A percentile compares a stretch with the other conserved stretches of the same genome.
These are phyloP conservation scores for Penicillium waksmanii DNA, from an alignment of 495 filamentous ascomycete species.

Conservation along the genomic window DNA sequence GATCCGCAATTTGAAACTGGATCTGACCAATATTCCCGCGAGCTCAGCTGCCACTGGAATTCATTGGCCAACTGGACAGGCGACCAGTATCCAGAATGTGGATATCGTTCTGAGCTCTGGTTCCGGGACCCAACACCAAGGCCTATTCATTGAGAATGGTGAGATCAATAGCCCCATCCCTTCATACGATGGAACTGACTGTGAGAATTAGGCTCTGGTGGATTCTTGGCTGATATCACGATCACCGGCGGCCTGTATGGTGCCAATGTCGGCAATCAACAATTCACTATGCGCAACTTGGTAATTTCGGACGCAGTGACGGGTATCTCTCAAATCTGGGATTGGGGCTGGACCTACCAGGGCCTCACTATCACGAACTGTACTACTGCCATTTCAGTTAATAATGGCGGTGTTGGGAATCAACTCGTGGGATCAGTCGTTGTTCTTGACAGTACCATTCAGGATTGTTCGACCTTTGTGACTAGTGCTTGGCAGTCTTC, in stretches of 20 bases:
- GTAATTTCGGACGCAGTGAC: constrained; percentile 66
- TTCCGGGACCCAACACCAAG: constrained; percentile 66
- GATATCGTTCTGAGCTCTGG: constrained; percentile 68
- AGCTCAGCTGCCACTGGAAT: constrained; percentile 62
- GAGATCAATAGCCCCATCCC: constrained; percentile 24
- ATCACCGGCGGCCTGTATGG: constrained; percentile 76
- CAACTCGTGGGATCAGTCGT: constrained; percentile 52
- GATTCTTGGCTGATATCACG: constrained; percentile 63
- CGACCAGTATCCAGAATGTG: constrained; percentile 77
- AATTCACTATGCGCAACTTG: constrained; percentile 79
- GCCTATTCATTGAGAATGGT: constrained; percentile 76
- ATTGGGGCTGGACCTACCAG: constrained; percentile 62
- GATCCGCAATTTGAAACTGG: constrained; percentile 76
- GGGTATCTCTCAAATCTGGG: constrained; percentile 62
- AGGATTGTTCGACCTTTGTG: constrained; percentile 65
- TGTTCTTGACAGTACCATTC: constrained; percentile 61
- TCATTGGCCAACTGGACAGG: constrained; percentile 77
- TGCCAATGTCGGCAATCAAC: constrained; percentile 72
- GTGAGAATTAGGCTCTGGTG: constrained; percentile 60
- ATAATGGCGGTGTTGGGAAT: constrained; percentile 35
- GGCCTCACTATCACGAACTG: constrained; percentile 54
- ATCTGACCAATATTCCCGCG: constrained; percentile 65
- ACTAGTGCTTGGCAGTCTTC: constrained; percentile 56
- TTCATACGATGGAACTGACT: not conserved
- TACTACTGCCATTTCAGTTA: constrained; percentile 53